Conservation (phyloP, 225 moss, liverwort and hornwort genomes). For the Marchantia polymorpha region DNA sequence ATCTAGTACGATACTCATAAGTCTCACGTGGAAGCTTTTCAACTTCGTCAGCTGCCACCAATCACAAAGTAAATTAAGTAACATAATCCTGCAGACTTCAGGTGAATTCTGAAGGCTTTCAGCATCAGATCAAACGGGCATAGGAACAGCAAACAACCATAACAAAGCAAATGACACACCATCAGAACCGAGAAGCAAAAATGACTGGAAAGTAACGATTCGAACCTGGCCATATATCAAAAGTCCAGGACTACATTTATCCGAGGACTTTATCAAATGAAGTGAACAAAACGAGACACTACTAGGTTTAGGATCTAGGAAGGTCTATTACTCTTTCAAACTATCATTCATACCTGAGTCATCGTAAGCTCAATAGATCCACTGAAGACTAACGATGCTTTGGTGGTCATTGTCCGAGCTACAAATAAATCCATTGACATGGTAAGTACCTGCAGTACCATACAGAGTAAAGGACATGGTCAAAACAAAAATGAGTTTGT, state of each 20-base stretch:
- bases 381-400: slow-evolving; percentile 73
- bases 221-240: not conserved
- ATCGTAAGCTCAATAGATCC: slow-evolving; percentile 61
- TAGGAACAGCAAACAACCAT: not conserved
- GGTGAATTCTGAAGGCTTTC: not conserved
- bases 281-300: too few relatives aligned
- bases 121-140: not conserved
- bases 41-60: slow-evolving; percentile 68
- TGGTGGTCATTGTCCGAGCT: slow-evolving; percentile 96
- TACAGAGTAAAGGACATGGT: not conserved
- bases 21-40: slow-evolving; percentile 96
- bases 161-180: not conserved
- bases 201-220: not conserved
- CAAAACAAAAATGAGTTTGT: not conserved
- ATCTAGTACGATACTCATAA: slow-evolving; percentile 98
- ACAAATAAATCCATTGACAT: slow-evolving; percentile 99
- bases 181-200: not conserved
- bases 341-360: slow-evolving; percentile 47
- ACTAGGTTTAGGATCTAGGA: too few relatives aligned
- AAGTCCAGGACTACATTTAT: not conserved
- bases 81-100: not conserved
- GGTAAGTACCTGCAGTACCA: slow-evolving; percentile 58
- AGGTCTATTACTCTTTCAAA: not conserved
- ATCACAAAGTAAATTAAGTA: slow-evolving; percentile 6
- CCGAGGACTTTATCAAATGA: not conserved